Evolutionary conservation across 2,329 filamentous ascomycete genomes (phyloP).

Genomic region (Amauroascus verrucosus): DNA sequence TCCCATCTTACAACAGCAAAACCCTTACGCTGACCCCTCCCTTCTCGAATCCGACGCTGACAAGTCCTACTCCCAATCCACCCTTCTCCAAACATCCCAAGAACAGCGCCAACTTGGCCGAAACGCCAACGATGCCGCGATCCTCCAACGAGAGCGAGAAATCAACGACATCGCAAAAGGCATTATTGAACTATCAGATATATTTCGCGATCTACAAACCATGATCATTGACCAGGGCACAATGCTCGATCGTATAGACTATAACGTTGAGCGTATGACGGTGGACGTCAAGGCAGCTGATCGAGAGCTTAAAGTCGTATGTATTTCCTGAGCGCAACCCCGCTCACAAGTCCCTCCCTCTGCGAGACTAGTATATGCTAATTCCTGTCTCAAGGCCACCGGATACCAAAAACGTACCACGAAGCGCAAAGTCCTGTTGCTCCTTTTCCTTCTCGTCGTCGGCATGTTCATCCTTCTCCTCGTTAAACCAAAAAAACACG

Average conservation of each 20-base stretch:
- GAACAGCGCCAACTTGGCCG: constrained; percentile 42
- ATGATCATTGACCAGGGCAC: constrained; percentile 94
- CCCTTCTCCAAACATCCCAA: constrained; percentile 67
- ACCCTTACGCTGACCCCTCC: constrained; percentile 72
- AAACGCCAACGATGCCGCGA: constrained; percentile 65
- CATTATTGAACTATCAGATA: constrained; percentile 91
- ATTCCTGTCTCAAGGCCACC: constrained; percentile 45
- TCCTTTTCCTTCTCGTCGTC: constrained; percentile 73
- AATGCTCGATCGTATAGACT: constrained; percentile 89
- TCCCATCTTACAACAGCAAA: constrained; percentile 39
- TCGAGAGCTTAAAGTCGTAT: constrained; percentile 72
- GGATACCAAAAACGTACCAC: constrained; percentile 80
- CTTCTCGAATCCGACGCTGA: constrained; percentile 90
- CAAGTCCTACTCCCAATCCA: constrained; percentile 79
- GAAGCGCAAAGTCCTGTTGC: constrained; percentile 83
- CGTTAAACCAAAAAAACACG: constrained; percentile 59
- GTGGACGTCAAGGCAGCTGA: constrained; percentile 86
- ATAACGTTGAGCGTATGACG: constrained; percentile 95
- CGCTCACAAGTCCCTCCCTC: too few species aligned
- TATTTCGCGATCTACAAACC: constrained; percentile 88
- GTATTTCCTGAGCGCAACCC: too few species aligned
- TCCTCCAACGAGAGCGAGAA: constrained; percentile 85
- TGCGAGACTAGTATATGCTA: constrained; percentile 5
- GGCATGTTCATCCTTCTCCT: constrained; percentile 77
- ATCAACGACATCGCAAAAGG: constrained; percentile 97